These are phyloP conservation scores for Letharia lupina DNA, from an alignment of 495 filamentous ascomycete genomes.

Conservation along the genomic window DNA sequence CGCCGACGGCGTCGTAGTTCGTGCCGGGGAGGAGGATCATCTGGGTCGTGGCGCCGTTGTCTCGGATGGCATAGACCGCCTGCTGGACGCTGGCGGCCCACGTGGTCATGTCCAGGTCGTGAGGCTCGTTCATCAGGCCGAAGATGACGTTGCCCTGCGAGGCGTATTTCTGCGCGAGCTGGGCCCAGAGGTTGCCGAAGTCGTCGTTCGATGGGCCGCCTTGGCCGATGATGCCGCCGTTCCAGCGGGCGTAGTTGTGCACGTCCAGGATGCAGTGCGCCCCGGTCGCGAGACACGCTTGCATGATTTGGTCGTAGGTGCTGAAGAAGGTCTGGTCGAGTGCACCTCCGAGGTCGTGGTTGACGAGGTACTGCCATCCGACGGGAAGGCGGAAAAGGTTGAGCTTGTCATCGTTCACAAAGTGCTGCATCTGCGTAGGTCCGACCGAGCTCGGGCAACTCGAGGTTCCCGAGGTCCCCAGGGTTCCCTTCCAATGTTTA, in stretches of 20 bases:
- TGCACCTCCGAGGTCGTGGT: conserved; percentile 40
- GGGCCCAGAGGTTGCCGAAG: conserved; percentile 45
- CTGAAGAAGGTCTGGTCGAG: conserved; percentile 39
- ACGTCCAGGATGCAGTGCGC: conserved; percentile 50
- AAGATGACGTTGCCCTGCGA: conserved; percentile 41
- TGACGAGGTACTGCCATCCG: conserved; percentile 45
- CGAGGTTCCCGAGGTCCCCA: background rate
- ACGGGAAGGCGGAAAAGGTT: conserved; percentile 49
- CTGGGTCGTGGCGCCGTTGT: conserved; percentile 44
- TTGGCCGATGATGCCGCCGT: conserved; percentile 46
- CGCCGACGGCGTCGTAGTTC: conserved; percentile 29
- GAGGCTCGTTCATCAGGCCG: conserved; percentile 56
- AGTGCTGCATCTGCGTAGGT: conserved; percentile 48
- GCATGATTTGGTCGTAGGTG: conserved; percentile 46
- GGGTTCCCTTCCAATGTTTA: background rate
- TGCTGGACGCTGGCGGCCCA: conserved; percentile 47
- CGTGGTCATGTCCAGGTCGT: conserved; percentile 36
- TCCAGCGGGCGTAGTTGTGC: conserved; percentile 52
- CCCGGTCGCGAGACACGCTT: conserved; percentile 48
- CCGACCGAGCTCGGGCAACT: conserved; percentile 7
- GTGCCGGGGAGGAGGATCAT: conserved; percentile 40
- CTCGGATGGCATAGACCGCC: conserved; percentile 47
- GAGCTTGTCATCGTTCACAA: conserved; percentile 39
- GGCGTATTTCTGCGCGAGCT: conserved; percentile 48
- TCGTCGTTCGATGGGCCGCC: conserved; percentile 38